A percentile compares a stretch with the other conserved stretches of the same genome.
Conservation (phyloP, 169 alveolate species). For the Cryptosporidium ubiquitum region DNA sequence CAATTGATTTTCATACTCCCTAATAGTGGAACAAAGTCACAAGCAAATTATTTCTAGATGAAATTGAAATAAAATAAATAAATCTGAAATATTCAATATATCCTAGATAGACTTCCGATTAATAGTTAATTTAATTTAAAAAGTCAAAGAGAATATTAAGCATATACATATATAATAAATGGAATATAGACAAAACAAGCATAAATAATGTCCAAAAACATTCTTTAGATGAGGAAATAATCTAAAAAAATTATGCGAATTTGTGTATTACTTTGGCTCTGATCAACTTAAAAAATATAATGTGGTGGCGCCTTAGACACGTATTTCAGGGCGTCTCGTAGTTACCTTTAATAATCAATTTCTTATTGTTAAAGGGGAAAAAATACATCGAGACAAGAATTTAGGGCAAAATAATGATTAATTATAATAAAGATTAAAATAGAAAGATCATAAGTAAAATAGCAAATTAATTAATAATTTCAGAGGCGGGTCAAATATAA, state of each 20-base stretch:
- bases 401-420: neutral
- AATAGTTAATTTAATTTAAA: neutral
- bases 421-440: too few relatives aligned
- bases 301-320: conserved; percentile 46
- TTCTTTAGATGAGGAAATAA: neutral
- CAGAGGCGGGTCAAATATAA: conserved; percentile 19
- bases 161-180: neutral
- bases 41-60: neutral
- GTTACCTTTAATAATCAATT: conserved; percentile 1
- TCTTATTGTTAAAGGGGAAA: neutral
- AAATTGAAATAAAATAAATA: neutral
- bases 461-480: conserved; percentile 1
- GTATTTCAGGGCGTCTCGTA: conserved; percentile 68
- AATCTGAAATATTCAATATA: too few relatives aligned
- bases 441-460: conserved; percentile 15
- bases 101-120: too few relatives aligned
- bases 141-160: neutral
- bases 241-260: neutral
- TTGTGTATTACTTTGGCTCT: neutral
- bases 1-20: neutral
- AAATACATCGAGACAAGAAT: conserved; percentile 49
- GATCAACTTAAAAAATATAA: neutral
- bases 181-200: neutral
- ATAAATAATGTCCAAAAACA: neutral
- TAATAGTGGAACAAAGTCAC: neutral